A percentile compares a stretch with the other conserved stretches of the same genome.
These are phyloP conservation scores for Alternaria sp. DNA, from an alignment of 2,329 filamentous ascomycete species.

Conservation along the genomic window DNA sequence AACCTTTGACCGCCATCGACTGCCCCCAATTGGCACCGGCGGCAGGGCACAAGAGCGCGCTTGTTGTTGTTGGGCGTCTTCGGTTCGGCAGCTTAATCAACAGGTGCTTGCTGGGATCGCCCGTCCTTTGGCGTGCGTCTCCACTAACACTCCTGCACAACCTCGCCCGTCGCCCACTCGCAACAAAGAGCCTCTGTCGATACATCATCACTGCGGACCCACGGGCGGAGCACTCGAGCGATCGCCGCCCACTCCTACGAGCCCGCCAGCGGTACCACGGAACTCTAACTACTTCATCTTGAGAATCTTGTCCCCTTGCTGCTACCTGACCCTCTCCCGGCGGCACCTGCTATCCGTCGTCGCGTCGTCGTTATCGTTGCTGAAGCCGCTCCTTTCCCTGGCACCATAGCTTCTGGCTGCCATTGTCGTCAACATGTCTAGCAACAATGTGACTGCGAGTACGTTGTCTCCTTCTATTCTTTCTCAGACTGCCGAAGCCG, in stretches of 20 bases:
- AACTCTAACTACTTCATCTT: slow-evolving; percentile 29
- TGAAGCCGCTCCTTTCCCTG: slow-evolving; percentile 19
- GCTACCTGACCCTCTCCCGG: slow-evolving; percentile 10
- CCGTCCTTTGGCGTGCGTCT: slow-evolving; percentile 20
- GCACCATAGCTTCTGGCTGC: slow-evolving; percentile 15
- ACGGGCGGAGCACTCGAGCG: slow-evolving; percentile 24
- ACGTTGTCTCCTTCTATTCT: slow-evolving; percentile 42
- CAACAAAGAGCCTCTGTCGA: slow-evolving; percentile 9
- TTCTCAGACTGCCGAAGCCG: slow-evolving; percentile 2
- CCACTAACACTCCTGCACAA: slow-evolving; percentile 33
- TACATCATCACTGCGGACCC: slow-evolving; percentile 33
- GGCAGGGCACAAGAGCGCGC: slow-evolving; percentile 1
- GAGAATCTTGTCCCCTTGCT: slow-evolving; percentile 12
- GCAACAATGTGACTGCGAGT: slow-evolving; percentile 44
- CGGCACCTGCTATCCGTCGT: slow-evolving; percentile 9
- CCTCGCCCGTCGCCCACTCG: slow-evolving; percentile 11
- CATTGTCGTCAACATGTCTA: slow-evolving; percentile 38
- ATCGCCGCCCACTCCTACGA: slow-evolving; percentile 21
- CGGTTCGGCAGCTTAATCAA: slow-evolving; percentile 14
- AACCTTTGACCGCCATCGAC: background rate
- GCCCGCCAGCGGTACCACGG: slow-evolving; percentile 18
- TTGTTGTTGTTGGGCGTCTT: slow-evolving; percentile 15
- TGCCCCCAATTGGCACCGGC: background rate
- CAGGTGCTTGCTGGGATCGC: slow-evolving; percentile 20
- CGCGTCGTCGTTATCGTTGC: slow-evolving; percentile 2